Evolutionary conservation across 441 rosid species (phyloP), one percentile per base, ranked within the genome.

Genomic region (Viola pubescens): DNA sequence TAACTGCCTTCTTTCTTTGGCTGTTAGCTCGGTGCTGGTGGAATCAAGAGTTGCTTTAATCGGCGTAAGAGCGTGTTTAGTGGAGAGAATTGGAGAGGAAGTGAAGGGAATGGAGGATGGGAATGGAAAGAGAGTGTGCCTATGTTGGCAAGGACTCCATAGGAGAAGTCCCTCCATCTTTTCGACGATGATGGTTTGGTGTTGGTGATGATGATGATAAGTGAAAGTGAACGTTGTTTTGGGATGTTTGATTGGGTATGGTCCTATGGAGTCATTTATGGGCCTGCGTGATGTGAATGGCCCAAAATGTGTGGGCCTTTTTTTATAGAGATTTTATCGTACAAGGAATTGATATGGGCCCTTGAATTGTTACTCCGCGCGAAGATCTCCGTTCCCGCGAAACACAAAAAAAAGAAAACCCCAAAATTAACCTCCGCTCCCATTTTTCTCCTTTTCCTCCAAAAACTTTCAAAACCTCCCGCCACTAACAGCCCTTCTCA

Each of bases 1-100:
- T 12, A 85, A 82, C 77, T 80, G 83, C 76, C 98, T 75, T 60
- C 96, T 79, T 79, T 88, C 98, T 63, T 80, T 80, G 40, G 87
- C 96, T 11, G 89, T 81, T 12, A 85, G 72, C 68, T 71, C 63
- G 40, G 62, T 64, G 48, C 38, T 58, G 9, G 66, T 52, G 41
- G 82, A 70, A 50, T 75, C 81, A 19, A 84, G 66, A 34, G 88
- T 72, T 5, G 83, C 82, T 6, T 76, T 67, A 56, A 79, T 59
- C 38, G 73, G 64, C 38, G 66, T 6, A 10, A 54, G 37, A 6
- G 67, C 4, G 53, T 7, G 64, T 60, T 58, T 70, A 58, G 70
- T 56, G 34, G 48, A 61, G 57, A 37, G 45, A 42, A 65, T 4
- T 34, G 51, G 6, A 4, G 62, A 41, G 37, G 58, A 34, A 67